Conservation (phyloP, 805 yeast genomes). For the Starmera caribaea region DNA sequence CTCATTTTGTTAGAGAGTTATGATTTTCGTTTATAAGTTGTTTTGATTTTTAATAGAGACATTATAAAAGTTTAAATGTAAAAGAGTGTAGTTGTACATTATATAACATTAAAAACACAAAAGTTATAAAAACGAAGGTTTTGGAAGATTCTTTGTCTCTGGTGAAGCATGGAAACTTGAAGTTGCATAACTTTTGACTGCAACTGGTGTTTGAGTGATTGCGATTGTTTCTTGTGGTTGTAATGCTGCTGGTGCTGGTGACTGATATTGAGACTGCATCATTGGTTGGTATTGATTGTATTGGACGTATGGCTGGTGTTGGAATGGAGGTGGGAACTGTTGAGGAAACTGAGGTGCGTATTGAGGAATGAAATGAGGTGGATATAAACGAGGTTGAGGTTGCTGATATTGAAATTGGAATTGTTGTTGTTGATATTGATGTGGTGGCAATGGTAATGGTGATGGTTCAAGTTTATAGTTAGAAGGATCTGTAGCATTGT, state of each 20-base stretch:
- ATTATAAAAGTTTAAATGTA: neutral
- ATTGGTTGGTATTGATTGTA: too few relatives aligned
- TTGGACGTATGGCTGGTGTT: too few relatives aligned
- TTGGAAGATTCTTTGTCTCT: conserved; percentile 8
- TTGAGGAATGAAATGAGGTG: neutral
- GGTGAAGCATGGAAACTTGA: conserved; percentile 5
- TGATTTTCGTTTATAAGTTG: conserved; percentile 4
- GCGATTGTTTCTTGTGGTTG: too few relatives aligned
- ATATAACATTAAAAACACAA: too few relatives aligned
- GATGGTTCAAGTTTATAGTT: neutral
- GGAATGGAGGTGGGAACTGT: too few relatives aligned
- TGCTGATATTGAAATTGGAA: neutral
- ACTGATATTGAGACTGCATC: neutral
- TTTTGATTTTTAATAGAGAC: neutral
- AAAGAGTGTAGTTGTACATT: neutral
- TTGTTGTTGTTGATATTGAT: neutral
- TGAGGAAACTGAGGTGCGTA: too few relatives aligned
- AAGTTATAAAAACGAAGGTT: conserved; percentile 10
- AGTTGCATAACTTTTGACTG: conserved; percentile 5
- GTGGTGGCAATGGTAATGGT: neutral
- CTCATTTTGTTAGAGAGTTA: conserved; percentile 63
- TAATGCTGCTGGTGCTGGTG: neutral
- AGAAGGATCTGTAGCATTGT: neutral
- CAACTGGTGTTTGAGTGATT: too few relatives aligned
- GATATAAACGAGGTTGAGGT: neutral